Percentiles rank a stretch among this genome's conserved stretches.
These are phyloP conservation scores for Sclerotinia spermophila DNA, from an alignment of 2,329 filamentous ascomycete species.

Conservation along the genomic window DNA sequence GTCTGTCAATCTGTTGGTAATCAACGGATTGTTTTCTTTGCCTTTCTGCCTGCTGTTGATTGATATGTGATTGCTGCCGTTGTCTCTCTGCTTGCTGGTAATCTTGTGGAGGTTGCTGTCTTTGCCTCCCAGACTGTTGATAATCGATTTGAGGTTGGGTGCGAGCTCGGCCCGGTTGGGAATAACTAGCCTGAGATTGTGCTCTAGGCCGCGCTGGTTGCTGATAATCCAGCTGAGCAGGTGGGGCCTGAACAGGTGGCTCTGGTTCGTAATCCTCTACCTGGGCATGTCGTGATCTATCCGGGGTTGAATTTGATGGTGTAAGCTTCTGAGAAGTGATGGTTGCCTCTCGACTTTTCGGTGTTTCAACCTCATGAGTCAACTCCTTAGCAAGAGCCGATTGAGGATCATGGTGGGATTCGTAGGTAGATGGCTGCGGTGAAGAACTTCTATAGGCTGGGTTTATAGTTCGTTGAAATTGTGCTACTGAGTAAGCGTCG, in stretches of 20 bases:
- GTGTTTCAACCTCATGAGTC: constrained; percentile 49
- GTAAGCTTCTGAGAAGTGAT: constrained; percentile 49
- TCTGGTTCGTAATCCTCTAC: constrained; percentile 34
- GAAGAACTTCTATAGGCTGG: constrained; percentile 94
- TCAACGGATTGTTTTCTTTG: constrained; percentile 17
- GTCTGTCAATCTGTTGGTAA: constrained; percentile 16
- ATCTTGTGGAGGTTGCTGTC: constrained; percentile 13
- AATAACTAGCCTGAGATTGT: constrained; percentile 17
- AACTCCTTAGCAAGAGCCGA: constrained; percentile 68
- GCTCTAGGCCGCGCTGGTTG: constrained; percentile 13
- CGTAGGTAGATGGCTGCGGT: constrained; percentile 87
- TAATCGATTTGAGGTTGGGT: constrained; percentile 13
- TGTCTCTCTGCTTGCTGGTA: constrained; percentile 16
- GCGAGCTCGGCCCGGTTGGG: constrained; percentile 9
- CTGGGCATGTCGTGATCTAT: constrained; percentile 24
- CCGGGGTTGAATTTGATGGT: constrained; percentile 26
- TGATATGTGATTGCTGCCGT: constrained; percentile 6
- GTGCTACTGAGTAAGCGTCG: constrained; percentile 87
- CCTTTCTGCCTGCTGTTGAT: constrained; percentile 14
- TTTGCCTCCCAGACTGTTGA: constrained; percentile 16
- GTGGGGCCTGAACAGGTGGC: constrained; percentile 27
- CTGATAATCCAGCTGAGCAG: constrained; percentile 11
- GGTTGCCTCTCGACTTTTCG: constrained; percentile 46
- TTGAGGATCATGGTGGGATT: constrained; percentile 86
- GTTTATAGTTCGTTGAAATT: constrained; percentile 93